Evolutionary conservation across 1,139 yeast species (phyloP), one percentile per base, ranked within the genome.

Genomic region (Suhomyces kunorum): DNA sequence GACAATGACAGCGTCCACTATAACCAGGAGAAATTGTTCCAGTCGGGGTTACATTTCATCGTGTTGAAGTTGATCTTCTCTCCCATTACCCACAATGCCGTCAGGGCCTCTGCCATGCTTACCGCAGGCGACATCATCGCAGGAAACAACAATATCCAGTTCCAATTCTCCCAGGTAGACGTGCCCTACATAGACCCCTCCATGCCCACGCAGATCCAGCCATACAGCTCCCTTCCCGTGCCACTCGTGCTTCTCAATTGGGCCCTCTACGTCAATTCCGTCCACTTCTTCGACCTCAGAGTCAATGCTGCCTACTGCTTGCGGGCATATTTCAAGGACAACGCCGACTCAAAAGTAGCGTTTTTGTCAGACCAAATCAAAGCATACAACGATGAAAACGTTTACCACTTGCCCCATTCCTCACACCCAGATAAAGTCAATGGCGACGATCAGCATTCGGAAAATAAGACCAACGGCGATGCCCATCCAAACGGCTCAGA

Each of bases 111-210:
- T 26, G 86, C 96, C 0, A 68, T 92, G 33, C 64, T 82, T 9
- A 80, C 95, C 0, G 80, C 87, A 2, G 90, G 94, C 1, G 92
- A 85, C 50, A 69, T 90, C 28, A 83, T 92, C 4, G 67, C 80
- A 44, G 76, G 81, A 28, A 83, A 87, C 58, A 60, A 74, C 11
- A 74, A 68, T 8, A 72, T 85, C 26, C 97, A 89, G 59, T 66
- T 66, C 17, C 80, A 80, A 47, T 83, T 92, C 54, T 74, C 89
- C 3, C 81, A 80, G 42, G 82, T 90, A 16, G 98, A 92, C 58
- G 96, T 92, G 5, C 98, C 98, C 0, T 87, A 83, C 55, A 69
- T 89, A 44, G 97, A 89, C 56, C 89, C 96, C 7, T 75, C 87
- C n/a, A 61, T 84, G 44, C 87, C 88, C 1, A 54, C 72, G 5